These are phyloP conservation scores for Centaurea solstitialis DNA, from an alignment of 129 eudicot species.

Conservation along the genomic window DNA sequence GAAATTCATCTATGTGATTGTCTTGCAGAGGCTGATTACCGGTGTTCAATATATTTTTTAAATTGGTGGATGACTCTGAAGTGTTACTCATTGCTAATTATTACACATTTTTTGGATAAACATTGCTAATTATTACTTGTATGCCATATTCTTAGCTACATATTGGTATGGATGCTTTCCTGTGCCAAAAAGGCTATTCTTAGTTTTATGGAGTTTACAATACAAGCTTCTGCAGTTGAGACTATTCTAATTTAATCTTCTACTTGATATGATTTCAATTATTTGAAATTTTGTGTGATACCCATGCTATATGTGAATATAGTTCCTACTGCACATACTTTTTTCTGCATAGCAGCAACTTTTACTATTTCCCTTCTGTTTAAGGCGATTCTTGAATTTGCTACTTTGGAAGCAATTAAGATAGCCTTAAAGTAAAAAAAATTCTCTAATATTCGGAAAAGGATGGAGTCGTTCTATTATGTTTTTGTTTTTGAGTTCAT, in stretches of 20 bases:
- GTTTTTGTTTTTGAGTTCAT: no score
- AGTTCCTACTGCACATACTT: not conserved
- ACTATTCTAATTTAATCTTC: no score
- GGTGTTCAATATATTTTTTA: no score
- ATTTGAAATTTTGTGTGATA: not conserved
- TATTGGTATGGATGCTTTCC: not conserved
- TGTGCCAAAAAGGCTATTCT: not conserved
- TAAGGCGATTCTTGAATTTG: not conserved
- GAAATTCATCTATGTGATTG: not conserved
- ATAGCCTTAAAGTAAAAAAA: no score
- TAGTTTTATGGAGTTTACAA: not conserved
- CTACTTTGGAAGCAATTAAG: not conserved
- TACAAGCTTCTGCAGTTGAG: not conserved
- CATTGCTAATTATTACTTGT: not conserved
- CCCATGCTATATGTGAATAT: not conserved
- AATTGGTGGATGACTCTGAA: conserved; percentile 1
- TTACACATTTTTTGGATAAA: not conserved
- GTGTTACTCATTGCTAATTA: not conserved
- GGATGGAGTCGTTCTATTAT: no score
- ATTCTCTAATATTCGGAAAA: no score
- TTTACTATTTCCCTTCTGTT: not conserved
- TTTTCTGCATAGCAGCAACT: not conserved
- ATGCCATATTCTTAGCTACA: not conserved
- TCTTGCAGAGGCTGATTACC: not conserved
- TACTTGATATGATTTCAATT: not conserved